Evolutionary conservation across 1,284 basidiomycete genomes (phyloP).

Genomic region (Puccinia triticina): DNA sequence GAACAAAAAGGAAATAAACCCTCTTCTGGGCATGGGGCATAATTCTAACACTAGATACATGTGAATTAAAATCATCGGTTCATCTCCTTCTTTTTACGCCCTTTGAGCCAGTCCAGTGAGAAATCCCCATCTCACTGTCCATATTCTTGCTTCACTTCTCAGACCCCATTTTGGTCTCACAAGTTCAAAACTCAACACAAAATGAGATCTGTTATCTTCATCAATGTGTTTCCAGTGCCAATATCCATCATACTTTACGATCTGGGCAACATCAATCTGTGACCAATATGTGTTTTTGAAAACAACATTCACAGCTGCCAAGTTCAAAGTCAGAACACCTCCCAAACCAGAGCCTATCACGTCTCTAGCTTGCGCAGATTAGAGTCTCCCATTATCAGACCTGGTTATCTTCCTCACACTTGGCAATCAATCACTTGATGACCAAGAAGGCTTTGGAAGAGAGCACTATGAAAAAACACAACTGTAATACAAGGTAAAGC

Average conservation of each 20-base stretch:
- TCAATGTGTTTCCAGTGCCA: slow-evolving; percentile 63
- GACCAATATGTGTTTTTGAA: slow-evolving; percentile 98
- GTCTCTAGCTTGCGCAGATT: slow-evolving; percentile 68
- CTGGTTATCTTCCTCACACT: slow-evolving; percentile 83
- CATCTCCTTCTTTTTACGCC: no score
- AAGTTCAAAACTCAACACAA: no score
- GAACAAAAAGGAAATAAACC: no score
- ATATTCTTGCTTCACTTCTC: no score
- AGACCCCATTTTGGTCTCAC: no score
- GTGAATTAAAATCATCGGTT: no score
- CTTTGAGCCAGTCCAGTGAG: no score
- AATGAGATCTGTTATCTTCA: neutral
- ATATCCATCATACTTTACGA: slow-evolving; percentile 69
- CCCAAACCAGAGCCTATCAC: slow-evolving; percentile 60
- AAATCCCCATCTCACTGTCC: no score
- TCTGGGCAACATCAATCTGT: slow-evolving; percentile 74
- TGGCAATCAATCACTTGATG: slow-evolving; percentile 65
- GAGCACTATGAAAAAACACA: slow-evolving; percentile 68
- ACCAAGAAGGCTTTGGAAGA: slow-evolving; percentile 82
- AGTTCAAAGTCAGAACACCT: slow-evolving; percentile 62
- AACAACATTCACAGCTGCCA: slow-evolving; percentile 87
- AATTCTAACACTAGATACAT: no score
- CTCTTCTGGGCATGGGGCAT: no score
- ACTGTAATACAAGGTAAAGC: slow-evolving; percentile 59
- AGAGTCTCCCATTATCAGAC: slow-evolving; percentile 84